Base-by-base conservation (phyloP, 1,284 basidiomycete species). In the Papiliotrema nemorosa region DNA sequence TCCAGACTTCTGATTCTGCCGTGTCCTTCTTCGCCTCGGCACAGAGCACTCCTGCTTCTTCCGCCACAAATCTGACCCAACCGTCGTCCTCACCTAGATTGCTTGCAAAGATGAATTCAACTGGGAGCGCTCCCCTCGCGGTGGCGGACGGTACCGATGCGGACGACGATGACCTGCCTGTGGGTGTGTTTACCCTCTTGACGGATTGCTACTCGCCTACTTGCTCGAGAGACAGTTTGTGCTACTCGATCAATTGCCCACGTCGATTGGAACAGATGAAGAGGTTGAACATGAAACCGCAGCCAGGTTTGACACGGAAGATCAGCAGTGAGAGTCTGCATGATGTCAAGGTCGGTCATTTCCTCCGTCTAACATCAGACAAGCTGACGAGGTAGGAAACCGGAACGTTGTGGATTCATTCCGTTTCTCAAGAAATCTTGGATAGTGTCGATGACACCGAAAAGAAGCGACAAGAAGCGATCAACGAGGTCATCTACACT, bases 181-280 rank as follows among this genome's bases (percentile, higher is more conserved):
- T 88, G 0, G 96, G 96, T 39, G 93, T 98, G 16, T 98, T 98
- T 72, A 98, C 94, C 1, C 81, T 97, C 31, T 79, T 99, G 53
- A 96, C 93, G 1, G 91, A 96, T 69, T 99, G 96, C 74, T 98
- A 98, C 77, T 96, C 91, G 38, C 92, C 96, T 16, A 99, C 96
- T 24, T 98, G 96, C 76, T 89, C 90, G 33, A 81, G 88, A 49
- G 92, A 97, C 67, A 82, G 83, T 55, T 77, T 97, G 16, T 99
- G 96, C 76, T 98, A 99, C 75, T 90, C 88, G 60, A 97, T 97
- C 62, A 91, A 92, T 37, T 99, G 96, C 73, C 96, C 96, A 0
- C 77, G 94, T 47, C 78, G 94, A 50, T 75, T 97, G 53, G 94
- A 98, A 74, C 93, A 97, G 74, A 93, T 97, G 72, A 86, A 90